Conservation (phyloP, 306 rosid genomes). For the Medicago ruthenica region DNA sequence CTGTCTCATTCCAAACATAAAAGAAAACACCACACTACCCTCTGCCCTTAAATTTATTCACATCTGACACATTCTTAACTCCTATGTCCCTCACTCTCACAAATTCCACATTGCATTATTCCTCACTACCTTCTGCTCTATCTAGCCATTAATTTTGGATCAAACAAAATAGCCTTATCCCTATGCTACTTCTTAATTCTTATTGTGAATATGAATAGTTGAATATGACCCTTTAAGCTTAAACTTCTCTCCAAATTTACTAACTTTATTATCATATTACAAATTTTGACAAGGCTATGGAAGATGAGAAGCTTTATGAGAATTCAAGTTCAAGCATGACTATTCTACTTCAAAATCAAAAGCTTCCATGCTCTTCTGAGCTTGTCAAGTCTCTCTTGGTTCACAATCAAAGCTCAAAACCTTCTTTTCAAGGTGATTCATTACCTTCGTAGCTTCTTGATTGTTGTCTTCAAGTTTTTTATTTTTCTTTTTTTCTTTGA, state of each 20-base stretch:
- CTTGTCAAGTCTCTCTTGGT: constrained; percentile 68
- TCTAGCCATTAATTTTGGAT: constrained; percentile 44
- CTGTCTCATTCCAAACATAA: constrained; percentile 29
- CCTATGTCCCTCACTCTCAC: constrained; percentile 21
- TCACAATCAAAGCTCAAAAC: constrained; percentile 42
- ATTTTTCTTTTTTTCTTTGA: too few species aligned
- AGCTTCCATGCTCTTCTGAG: constrained; percentile 62
- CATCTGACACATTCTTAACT: constrained; percentile 33
- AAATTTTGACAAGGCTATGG: constrained; percentile 41
- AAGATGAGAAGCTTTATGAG: constrained; percentile 54
- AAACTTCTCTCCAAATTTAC: constrained; percentile 9
- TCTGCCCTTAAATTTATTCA: constrained; percentile 28
- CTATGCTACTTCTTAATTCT: neutral
- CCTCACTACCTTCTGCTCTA: constrained; percentile 50
- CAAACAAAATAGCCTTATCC: constrained; percentile 25
- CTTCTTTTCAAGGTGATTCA: constrained; percentile 66
- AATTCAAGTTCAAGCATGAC: constrained; percentile 50
- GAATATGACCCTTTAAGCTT: constrained; percentile 39
- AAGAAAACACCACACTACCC: neutral
- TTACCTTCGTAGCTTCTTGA: neutral
- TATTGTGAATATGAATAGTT: too few species aligned
- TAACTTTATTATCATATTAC: neutral
- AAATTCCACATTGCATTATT: constrained; percentile 55
- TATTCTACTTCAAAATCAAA: constrained; percentile 55
- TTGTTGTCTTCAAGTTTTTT: too few species aligned